Conservation (phyloP, 768 basidiomycete genomes). For the Goffeauzyma gilvescens region DNA sequence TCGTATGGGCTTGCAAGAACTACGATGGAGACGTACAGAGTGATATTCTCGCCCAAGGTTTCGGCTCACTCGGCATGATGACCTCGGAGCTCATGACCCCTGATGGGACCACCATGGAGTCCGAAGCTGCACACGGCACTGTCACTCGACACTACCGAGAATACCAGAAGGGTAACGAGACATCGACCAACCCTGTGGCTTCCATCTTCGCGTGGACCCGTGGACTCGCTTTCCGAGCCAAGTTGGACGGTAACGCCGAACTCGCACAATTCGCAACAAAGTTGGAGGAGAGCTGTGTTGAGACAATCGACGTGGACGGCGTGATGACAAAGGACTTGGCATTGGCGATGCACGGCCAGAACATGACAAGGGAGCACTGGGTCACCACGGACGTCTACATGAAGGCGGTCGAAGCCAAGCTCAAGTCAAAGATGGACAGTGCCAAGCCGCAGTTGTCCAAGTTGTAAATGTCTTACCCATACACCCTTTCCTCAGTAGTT, state of each 20-base stretch:
- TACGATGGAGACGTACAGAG: constrained; percentile 59
- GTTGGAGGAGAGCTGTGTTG: constrained; percentile 71
- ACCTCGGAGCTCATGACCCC: constrained; percentile 87
- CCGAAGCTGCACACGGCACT: constrained; percentile 91
- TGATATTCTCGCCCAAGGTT: constrained; percentile 93
- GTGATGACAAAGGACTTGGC: constrained; percentile 97
- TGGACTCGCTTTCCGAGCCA: constrained; percentile 77
- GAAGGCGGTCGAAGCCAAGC: constrained; percentile 56
- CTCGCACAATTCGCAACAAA: constrained; percentile 55
- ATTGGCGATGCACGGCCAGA: constrained; percentile 75
- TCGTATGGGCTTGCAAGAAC: constrained; percentile 56
- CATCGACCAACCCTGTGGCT: constrained; percentile 94
- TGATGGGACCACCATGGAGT: constrained; percentile 77
- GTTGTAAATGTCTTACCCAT: no score
- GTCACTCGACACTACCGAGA: constrained; percentile 95
- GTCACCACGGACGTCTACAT: constrained; percentile 85
- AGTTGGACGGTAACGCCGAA: constrained; percentile 63
- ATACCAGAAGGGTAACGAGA: constrained; percentile 91
- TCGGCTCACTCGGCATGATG: constrained; percentile 96
- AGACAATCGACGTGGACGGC: constrained; percentile 73
- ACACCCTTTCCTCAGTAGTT: no score
- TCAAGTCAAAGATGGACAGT: constrained; percentile 15
- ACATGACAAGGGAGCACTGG: constrained; percentile 84
- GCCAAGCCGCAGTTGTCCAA: no score
- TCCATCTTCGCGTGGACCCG: constrained; percentile 98